Evolutionary conservation across 257 asterid genomes (phyloP), one percentile per base, ranked within the genome.

Genomic region (Plantago elongata): DNA sequence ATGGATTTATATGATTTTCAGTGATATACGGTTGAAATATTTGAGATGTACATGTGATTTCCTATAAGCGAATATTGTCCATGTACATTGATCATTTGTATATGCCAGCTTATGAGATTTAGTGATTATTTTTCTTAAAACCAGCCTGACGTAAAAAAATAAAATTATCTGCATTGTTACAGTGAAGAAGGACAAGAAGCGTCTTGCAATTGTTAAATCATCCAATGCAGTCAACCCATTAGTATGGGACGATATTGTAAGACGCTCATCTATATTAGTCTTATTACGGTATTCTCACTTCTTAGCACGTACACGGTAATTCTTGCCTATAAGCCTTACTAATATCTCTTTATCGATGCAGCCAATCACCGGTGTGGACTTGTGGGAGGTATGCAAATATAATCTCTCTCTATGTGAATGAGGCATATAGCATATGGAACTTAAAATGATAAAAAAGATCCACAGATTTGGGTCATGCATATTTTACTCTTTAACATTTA

Each of bases 181-280:
- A 91, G 98, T 91, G 79, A 86, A 84, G 79, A 83, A 93, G 78
- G 92, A 88, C 76, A 81, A 86, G 77, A 84, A 79, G 70, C 82
- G 87, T 54, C 90, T 91, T 55, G 82, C 85, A 37, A 77, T 83
- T 62, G 69, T 83, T 37, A 83, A 74, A 74, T 75, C 87, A 59
- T 70, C 79, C 58, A 83, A 83, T 64, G 80, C 86, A 14, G 34
- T 80, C 64, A 80, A 80, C 62, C 90, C 90, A 57, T 65, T 80
- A 16, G 79, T 83, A 71, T 78, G 83, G 83, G 74, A 80, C 65
- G 90, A 83, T 78, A 80, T 83, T 7, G 87, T 80, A 74, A 75
- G 84, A 43, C 56, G 22, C 42, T 61, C 69, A 37, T 56, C 34
- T 34, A 22, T 50, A 11, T 15, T 37, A 56, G 5, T 14, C 54